Conservation (phyloP, 176 grass and related monocot genomes). For the Metroxylon sagu region DNA sequence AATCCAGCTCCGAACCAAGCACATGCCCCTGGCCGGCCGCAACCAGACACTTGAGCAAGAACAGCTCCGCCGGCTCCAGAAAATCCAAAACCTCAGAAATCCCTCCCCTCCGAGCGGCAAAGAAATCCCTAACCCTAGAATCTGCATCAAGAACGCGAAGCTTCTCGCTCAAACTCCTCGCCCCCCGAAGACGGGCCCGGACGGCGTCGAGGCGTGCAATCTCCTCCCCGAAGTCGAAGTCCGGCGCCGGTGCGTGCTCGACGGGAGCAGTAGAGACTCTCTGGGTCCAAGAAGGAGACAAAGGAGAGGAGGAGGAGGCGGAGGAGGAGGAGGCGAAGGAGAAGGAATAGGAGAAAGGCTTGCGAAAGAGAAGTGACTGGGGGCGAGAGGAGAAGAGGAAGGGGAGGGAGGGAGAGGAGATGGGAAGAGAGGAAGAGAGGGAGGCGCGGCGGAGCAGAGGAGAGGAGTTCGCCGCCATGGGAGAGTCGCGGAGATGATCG, state of each 20-base stretch:
- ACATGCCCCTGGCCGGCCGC: conserved; percentile 85
- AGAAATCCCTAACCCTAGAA: conserved; percentile 58
- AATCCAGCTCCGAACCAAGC: conserved; percentile 55
- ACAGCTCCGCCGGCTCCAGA: conserved; percentile 40
- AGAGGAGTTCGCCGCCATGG: conserved; percentile 18
- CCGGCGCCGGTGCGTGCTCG: conserved; percentile 25
- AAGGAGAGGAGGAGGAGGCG: conserved; percentile 25
- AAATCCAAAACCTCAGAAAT: conserved; percentile 5
- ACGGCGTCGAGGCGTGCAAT: conserved; percentile 39
- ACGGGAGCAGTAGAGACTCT: conserved; percentile 39
- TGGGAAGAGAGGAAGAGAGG: conserved; percentile 14
- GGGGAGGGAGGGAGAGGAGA: conserved; percentile 8
- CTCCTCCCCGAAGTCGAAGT: conserved; percentile 53
- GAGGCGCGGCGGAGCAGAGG: not conserved
- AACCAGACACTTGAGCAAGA: conserved; percentile 86
- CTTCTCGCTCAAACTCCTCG: conserved; percentile 39
- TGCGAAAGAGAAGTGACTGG: conserved; percentile 11
- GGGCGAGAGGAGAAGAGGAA: conserved; percentile 1
- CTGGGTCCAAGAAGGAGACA: conserved; percentile 18
- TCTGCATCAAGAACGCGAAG: conserved; percentile 57
- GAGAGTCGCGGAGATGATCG: not conserved
- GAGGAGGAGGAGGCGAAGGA: conserved; percentile 21
- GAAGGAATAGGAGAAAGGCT: conserved; percentile 13
- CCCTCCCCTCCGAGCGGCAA: conserved; percentile 5
- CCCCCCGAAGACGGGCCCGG: conserved; percentile 29